phyloP scores from a whole-genome alignment of 331 rosid genomes.

The Malus hybrid region DNA sequence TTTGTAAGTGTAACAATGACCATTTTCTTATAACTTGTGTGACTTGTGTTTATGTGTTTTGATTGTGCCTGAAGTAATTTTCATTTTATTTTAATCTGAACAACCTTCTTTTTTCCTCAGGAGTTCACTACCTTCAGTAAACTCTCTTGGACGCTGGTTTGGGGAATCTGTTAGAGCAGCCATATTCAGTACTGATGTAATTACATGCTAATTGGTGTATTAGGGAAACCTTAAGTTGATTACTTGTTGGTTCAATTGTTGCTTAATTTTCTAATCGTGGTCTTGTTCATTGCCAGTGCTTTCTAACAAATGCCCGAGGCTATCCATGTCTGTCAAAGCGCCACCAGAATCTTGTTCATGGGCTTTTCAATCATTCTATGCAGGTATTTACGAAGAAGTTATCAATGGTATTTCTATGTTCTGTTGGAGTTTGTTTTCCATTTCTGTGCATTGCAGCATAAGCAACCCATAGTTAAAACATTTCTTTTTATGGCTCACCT shows the following conservation, averaged over 20 bases:
- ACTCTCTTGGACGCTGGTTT: conserved; percentile 92
- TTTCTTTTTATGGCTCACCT: background rate
- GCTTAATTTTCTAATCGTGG: conserved; percentile 1
- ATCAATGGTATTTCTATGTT: conserved; percentile 2
- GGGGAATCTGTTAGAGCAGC: conserved; percentile 97
- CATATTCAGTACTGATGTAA: conserved; percentile 64
- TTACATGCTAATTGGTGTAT: background rate
- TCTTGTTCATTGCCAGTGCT: conserved; percentile 45
- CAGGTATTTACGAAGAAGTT: conserved; percentile 41
- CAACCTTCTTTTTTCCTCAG: conserved; percentile 31
- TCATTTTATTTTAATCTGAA: background rate
- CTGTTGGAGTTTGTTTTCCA: background rate
- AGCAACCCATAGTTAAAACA: background rate
- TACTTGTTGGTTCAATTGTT: background rate
- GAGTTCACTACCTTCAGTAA: conserved; percentile 76
- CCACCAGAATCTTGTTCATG: conserved; percentile 67
- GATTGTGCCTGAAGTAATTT: background rate
- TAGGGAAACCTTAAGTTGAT: background rate
- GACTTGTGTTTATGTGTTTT: background rate
- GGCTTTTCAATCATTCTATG: conserved; percentile 65
- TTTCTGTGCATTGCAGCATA: background rate
- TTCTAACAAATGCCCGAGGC: conserved; percentile 78
- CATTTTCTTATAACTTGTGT: background rate
- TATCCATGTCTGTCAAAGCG: conserved; percentile 96
- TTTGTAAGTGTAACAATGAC: conserved; percentile 40